Percentiles rank a stretch among this genome's conserved stretches.
phyloP scores from a whole-genome alignment of 2,329 filamentous ascomycete species.

The Botrytis deweyae region DNA sequence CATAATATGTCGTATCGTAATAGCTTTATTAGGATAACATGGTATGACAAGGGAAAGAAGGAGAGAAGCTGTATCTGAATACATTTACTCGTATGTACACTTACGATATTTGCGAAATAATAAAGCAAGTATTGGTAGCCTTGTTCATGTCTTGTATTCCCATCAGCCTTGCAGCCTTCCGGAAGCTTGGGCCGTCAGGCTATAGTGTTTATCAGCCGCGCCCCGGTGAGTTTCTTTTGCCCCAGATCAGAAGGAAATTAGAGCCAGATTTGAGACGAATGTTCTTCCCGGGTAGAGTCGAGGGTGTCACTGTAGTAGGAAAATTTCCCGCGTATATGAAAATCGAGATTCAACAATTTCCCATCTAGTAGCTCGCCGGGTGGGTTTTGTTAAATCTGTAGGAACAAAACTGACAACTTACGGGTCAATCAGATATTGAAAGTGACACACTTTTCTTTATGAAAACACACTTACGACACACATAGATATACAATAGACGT shows the following conservation, averaged over 20 bases:
- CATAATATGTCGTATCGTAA: background rate
- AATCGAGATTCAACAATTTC: background rate
- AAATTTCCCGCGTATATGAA: background rate
- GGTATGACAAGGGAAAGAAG: background rate
- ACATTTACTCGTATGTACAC: background rate
- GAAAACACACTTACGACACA: background rate
- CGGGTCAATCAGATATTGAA: background rate
- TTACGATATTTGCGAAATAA: background rate
- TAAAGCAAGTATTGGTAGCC: background rate
- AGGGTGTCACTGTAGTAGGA: background rate
- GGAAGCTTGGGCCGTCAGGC: background rate
- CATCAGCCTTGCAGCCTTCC: conserved; percentile 3
- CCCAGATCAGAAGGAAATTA: background rate
- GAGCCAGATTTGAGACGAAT: background rate
- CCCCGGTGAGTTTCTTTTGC: background rate
- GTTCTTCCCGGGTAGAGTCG: background rate
- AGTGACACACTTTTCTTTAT: background rate
- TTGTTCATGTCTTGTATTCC: background rate
- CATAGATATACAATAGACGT: background rate
- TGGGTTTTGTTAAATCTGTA: background rate
- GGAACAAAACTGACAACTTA: background rate
- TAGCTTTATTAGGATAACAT: background rate
- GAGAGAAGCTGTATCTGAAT: background rate
- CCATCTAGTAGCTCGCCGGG: background rate
- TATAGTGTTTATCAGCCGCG: background rate